Evolutionary conservation across 2,329 filamentous ascomycete species (phyloP).

Genomic region (Penicillium sp.): DNA sequence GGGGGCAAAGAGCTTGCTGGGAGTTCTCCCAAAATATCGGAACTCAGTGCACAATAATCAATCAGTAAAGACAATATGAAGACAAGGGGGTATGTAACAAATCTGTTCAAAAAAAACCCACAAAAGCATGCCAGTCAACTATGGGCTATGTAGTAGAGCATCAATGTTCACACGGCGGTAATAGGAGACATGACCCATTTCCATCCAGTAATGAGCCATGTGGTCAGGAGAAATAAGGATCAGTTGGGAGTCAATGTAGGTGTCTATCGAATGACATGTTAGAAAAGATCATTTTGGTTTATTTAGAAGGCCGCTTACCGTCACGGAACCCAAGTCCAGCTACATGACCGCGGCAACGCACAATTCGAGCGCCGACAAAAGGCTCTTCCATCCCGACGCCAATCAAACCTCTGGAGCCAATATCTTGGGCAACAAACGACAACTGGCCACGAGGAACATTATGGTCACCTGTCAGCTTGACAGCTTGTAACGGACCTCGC

Average conservation of each 20-base stretch:
- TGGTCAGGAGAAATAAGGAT: slow-evolving; percentile 75
- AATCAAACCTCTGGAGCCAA: slow-evolving; percentile 65
- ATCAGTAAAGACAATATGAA: not conserved
- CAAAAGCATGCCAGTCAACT: slow-evolving; percentile 14
- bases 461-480: slow-evolving; percentile 89
- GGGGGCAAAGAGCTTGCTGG: not conserved
- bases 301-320: slow-evolving; percentile 55
- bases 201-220: slow-evolving; percentile 79
- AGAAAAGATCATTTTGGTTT: not conserved
- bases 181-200: slow-evolving; percentile 48
- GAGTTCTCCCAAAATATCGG: not conserved
- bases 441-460: slow-evolving; percentile 86
- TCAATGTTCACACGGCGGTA: slow-evolving; percentile 47
- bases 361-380: slow-evolving; percentile 73
- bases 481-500: slow-evolving; percentile 70
- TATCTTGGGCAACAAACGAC: slow-evolving; percentile 76
- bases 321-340: slow-evolving; percentile 69
- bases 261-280: slow-evolving; percentile 24
- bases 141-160: slow-evolving; percentile 30
- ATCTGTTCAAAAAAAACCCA: not conserved
- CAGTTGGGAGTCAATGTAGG: slow-evolving; percentile 71
- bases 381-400: slow-evolving; percentile 63
- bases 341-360: slow-evolving; percentile 74
- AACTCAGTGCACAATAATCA: not conserved
- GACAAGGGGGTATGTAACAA: slow-evolving; percentile 9